Conservation (phyloP, 2,329 filamentous ascomycete genomes). For the Phoma sp. region DNA sequence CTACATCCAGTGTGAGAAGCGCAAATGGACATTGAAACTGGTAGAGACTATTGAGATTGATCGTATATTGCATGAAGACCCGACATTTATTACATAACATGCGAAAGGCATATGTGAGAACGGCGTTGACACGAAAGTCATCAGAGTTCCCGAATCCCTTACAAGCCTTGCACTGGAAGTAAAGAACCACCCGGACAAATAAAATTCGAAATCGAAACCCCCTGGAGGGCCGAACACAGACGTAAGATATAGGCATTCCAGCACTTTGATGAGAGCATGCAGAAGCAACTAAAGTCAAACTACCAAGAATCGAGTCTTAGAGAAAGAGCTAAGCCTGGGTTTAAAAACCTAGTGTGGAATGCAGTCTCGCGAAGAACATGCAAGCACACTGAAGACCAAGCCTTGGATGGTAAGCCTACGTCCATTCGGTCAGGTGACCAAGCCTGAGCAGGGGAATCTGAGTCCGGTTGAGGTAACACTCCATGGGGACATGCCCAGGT, state of each 20-base stretch:
- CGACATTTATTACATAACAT: slow-evolving; percentile 14
- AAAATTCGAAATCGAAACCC: slow-evolving; percentile 22
- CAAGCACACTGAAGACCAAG: background rate
- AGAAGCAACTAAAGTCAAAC: slow-evolving; percentile 7
- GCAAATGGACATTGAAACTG: background rate
- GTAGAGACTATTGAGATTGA: slow-evolving; percentile 1
- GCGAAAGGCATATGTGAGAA: slow-evolving; percentile 6
- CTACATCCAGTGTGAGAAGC: background rate
- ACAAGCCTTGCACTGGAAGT: slow-evolving; percentile 40
- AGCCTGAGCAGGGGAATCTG: background rate
- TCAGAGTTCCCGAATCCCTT: slow-evolving; percentile 21
- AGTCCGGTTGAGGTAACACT: slow-evolving; percentile 3
- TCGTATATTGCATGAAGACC: slow-evolving; percentile 9
- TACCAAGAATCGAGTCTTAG: background rate
- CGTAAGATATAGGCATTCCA: slow-evolving; percentile 22
- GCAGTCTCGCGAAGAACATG: slow-evolving; percentile 2
- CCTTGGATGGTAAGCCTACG: slow-evolving; percentile 8
- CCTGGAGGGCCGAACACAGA: slow-evolving; percentile 46
- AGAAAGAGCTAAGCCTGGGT: background rate
- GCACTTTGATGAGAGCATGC: slow-evolving; percentile 4
- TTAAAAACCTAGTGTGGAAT: background rate
- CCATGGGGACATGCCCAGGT: slow-evolving; percentile 1
- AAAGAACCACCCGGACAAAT: slow-evolving; percentile 43
- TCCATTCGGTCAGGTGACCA: slow-evolving; percentile 7
- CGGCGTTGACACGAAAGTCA: background rate